Percentiles rank a stretch among this genome's conserved stretches.
Conservation (phyloP, 1,139 yeast genomes). For the Ashbya aceris region DNA sequence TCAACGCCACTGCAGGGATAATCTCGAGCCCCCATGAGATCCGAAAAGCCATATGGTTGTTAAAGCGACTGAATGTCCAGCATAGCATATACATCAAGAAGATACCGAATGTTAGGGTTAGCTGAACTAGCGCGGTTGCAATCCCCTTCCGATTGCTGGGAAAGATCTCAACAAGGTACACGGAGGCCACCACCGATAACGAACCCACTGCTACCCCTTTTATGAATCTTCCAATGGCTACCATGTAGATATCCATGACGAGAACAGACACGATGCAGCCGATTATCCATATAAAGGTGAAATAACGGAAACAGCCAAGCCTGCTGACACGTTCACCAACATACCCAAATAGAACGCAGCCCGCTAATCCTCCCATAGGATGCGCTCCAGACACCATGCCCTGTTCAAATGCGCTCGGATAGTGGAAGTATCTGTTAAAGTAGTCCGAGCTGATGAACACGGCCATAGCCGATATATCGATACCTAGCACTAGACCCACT, state of each 20-base stretch:
- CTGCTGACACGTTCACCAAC: slow-evolving; percentile 17
- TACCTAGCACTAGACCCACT: slow-evolving; percentile 56
- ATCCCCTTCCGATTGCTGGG: slow-evolving; percentile 59
- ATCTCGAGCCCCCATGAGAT: slow-evolving; percentile 62
- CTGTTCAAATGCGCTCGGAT: slow-evolving; percentile 35
- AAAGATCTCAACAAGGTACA: slow-evolving; percentile 64
- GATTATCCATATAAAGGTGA: slow-evolving; percentile 28
- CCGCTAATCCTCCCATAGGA: slow-evolving; percentile 35
- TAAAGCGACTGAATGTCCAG: slow-evolving; percentile 29
- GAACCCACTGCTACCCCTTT: slow-evolving; percentile 66
- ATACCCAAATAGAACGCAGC: slow-evolving; percentile 28
- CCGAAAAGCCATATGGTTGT: slow-evolving; percentile 48
- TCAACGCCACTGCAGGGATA: slow-evolving; percentile 47
- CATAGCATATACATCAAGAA: slow-evolving; percentile 33
- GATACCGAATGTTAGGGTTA: slow-evolving; percentile 62
- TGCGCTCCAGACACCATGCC: slow-evolving; percentile 37
- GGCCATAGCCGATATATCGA: slow-evolving; percentile 61
- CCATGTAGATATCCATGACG: slow-evolving; percentile 24
- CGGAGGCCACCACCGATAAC: slow-evolving; percentile 63
- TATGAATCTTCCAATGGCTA: slow-evolving; percentile 50
- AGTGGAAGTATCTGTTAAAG: slow-evolving; percentile 38
- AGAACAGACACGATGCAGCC: slow-evolving; percentile 31
- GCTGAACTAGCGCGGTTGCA: slow-evolving; percentile 58
- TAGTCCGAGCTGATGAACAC: slow-evolving; percentile 42
- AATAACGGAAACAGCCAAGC: slow-evolving; percentile 25